Evolutionary conservation across 1,284 basidiomycete species (phyloP).

Genomic region (Cutaneotrichosporon cavernicola): DNA sequence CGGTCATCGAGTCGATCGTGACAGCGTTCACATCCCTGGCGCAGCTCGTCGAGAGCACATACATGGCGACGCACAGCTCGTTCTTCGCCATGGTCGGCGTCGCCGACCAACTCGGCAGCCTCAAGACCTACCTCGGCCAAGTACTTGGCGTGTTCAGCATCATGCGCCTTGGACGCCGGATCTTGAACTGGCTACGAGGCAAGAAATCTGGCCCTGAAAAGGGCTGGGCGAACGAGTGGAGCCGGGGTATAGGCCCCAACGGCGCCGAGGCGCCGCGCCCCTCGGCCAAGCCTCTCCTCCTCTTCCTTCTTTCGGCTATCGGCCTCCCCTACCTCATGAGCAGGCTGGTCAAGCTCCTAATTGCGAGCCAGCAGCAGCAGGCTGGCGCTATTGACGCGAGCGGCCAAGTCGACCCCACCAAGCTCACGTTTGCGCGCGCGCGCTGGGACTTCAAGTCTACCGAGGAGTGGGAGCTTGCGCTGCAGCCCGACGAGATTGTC

Average conservation of each 20-base stretch:
- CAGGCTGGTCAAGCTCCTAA: slow-evolving; percentile 77
- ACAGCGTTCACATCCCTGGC: slow-evolving; percentile 94
- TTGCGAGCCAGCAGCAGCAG: slow-evolving; percentile 59
- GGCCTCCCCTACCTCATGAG: slow-evolving; percentile 94
- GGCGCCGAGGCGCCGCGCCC: slow-evolving; percentile 59
- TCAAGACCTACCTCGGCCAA: slow-evolving; percentile 88
- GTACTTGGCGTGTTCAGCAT: slow-evolving; percentile 90
- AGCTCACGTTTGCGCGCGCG: slow-evolving; percentile 83
- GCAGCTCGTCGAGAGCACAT: slow-evolving; percentile 96
- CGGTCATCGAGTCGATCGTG: slow-evolving; percentile 89
- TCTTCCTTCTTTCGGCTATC: slow-evolving; percentile 94
- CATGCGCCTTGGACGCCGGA: slow-evolving; percentile 63
- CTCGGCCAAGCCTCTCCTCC: slow-evolving; percentile 83
- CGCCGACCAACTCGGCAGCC: slow-evolving; percentile 87
- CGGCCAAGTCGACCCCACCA: slow-evolving; percentile 55
- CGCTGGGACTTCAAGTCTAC: slow-evolving; percentile 75
- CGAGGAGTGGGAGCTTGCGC: slow-evolving; percentile 72
- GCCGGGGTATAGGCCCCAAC: slow-evolving; percentile 20
- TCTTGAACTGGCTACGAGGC: slow-evolving; percentile 56
- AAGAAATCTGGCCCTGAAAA: slow-evolving; percentile 54
- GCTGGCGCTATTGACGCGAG: slow-evolving; percentile 29
- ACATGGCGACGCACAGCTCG: slow-evolving; percentile 96
- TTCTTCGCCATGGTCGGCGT: slow-evolving; percentile 99
- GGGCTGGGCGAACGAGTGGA: slow-evolving; percentile 54
- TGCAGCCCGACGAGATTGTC: slow-evolving; percentile 90